Evolutionary conservation across 2,329 filamentous ascomycete species (phyloP).

Genomic region (Pestalotiopsis sp.): DNA sequence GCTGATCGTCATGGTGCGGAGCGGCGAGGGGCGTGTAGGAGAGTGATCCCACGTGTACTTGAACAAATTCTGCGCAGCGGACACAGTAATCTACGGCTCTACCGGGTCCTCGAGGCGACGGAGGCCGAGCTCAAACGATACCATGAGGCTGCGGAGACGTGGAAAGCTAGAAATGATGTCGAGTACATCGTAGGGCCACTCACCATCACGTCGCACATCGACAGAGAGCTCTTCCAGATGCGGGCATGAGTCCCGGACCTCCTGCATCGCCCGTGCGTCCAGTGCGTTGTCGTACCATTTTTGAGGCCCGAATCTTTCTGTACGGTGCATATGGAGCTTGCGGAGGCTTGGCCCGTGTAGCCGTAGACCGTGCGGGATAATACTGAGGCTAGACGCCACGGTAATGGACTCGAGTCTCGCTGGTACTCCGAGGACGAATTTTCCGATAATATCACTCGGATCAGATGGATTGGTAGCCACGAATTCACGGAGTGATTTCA

Average conservation of each 20-base stretch:
- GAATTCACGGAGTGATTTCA: not conserved
- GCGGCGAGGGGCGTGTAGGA: not conserved
- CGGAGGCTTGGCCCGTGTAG: constrained; percentile 12
- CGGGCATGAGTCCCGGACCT: constrained; percentile 15
- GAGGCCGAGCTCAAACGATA: constrained; percentile 19
- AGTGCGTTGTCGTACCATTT: constrained; percentile 1
- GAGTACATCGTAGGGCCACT: constrained; percentile 16
- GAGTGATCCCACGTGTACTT: not conserved
- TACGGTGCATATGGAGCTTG: constrained; percentile 10
- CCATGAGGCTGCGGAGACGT: constrained; percentile 12
- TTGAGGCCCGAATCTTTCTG: not conserved
- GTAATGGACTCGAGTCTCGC: constrained; percentile 12
- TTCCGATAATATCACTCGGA: not conserved
- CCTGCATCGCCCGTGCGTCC: constrained; percentile 1
- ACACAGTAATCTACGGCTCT: constrained; percentile 15
- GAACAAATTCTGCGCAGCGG: constrained; percentile 9
- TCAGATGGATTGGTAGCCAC: not conserved
- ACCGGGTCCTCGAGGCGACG: not conserved
- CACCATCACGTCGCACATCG: constrained; percentile 9
- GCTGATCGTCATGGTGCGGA: constrained; percentile 3
- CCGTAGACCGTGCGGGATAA: constrained; percentile 3
- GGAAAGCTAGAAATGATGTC: constrained; percentile 14
- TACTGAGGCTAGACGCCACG: not conserved
- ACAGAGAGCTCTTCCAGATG: constrained; percentile 14
- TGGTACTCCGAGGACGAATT: constrained; percentile 8